Base-by-base conservation (phyloP, 768 basidiomycete genomes). In the Suillus discolor region DNA sequence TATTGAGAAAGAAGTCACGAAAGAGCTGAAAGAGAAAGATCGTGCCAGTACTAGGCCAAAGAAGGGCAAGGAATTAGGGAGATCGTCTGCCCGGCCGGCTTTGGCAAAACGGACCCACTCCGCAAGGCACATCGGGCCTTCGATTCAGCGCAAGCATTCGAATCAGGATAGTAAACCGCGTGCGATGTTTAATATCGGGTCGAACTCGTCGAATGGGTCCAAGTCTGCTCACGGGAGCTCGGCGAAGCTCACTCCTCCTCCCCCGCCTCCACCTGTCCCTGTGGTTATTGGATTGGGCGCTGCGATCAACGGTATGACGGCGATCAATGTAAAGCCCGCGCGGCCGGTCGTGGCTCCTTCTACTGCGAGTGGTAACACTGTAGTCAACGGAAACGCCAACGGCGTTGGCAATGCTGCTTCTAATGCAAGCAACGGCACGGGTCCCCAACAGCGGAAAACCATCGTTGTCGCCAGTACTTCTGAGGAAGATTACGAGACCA, bases 121-220 rank as follows among this genome's bases (percentile, higher is more conserved):
- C 57, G 66, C 76, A 36, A 72, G 73, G 66, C 72, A 73, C 31
- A 70, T 73, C 62, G 73, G 66, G 31, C 71, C 72, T 49, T 70
- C 72, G 62, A 75, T 76, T 62, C 69, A 71, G 44, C 73, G 69
- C 65, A 78, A 72, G 69, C 62, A 66, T 23, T 72, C 72, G 57
- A 44, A 64, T 39, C 75, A 73, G 11, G 67, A 62, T 3, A 28
- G 5, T 44, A 53, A 55, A 55, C 74, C 71, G 57, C 70, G 74
- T 23, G 72, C 79, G 15, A 78, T 79, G 70, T 88, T 89, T 66
- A 86, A 87, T 68, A 83, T 89, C 63, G 88, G 87, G 2, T 88
- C 87, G 20, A 79, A 81, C 65, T 87, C 87, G 45, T 87, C 87
- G 62, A 83, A 83, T 57, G 85, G 84, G 20, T 75, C 78, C 45